phyloP scores from a whole-genome alignment of 352 stramenopile species.

The Globisporangium parvum region DNA sequence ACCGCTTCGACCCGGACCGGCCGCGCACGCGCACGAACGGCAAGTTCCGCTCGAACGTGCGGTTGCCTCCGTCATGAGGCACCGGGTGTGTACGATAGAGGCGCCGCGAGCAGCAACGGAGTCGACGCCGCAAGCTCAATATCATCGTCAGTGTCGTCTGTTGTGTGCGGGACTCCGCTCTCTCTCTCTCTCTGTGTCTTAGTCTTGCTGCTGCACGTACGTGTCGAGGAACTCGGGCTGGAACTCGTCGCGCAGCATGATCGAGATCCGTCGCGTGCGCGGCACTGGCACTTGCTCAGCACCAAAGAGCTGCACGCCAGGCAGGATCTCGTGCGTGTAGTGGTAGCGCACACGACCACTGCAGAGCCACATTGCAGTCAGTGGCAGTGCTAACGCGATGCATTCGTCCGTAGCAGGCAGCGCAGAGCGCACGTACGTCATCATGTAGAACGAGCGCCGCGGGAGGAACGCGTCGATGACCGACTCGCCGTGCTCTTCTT shows the following conservation, averaged over 20 bases:
- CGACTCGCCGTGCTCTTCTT: constrained; percentile 70
- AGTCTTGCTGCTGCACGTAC: neutral
- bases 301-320: constrained; percentile 24
- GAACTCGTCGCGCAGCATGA: constrained; percentile 75
- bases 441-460: constrained; percentile 83
- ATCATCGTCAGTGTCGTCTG: neutral
- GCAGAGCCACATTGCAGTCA: neutral
- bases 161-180: too few species aligned
- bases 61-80: constrained; percentile 27
- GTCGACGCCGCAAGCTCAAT: neutral
- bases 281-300: constrained; percentile 30
- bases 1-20: constrained; percentile 57
- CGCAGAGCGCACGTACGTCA: constrained; percentile 44
- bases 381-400: neutral
- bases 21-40: constrained; percentile 39
- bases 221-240: constrained; percentile 7
- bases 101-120: neutral
- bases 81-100: constrained; percentile 15
- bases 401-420: too few species aligned
- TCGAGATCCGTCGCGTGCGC: constrained; percentile 69
- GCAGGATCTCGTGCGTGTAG: constrained; percentile 78
- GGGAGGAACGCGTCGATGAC: constrained; percentile 60
- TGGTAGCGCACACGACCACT: constrained; percentile 75
- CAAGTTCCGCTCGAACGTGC: constrained; percentile 65
- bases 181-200: constrained; percentile 34